These are phyloP conservation scores for Cladosporium sp. DNA, from an alignment of 2,329 filamentous ascomycete genomes.

Conservation along the genomic window DNA sequence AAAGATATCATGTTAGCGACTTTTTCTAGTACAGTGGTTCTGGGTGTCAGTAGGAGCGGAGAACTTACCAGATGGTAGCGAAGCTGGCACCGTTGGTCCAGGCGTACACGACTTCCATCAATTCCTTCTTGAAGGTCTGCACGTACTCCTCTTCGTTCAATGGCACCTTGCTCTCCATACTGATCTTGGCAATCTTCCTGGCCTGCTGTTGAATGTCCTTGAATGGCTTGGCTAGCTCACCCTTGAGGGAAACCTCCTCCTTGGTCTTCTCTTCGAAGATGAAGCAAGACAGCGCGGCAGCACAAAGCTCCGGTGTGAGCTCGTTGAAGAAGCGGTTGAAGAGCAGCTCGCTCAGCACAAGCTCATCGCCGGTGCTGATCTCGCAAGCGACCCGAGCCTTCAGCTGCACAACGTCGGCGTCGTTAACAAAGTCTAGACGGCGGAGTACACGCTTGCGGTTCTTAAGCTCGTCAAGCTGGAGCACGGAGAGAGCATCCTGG, in stretches of 20 bases:
- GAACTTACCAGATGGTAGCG: slow-evolving; percentile 85
- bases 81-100: slow-evolving; percentile 93
- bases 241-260: slow-evolving; percentile 67
- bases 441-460: slow-evolving; percentile 92
- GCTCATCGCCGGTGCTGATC: slow-evolving; percentile 93
- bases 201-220: slow-evolving; percentile 86
- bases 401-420: slow-evolving; percentile 90
- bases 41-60: not conserved
- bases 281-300: slow-evolving; percentile 85
- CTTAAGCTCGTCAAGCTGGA: slow-evolving; percentile 94
- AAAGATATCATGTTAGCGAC: not conserved
- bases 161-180: slow-evolving; percentile 87
- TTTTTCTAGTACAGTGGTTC: not conserved
- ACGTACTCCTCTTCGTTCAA: slow-evolving; percentile 96
- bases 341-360: slow-evolving; percentile 87
- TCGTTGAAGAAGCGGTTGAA: slow-evolving; percentile 99
- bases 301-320: slow-evolving; percentile 80
- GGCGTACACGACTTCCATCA: slow-evolving; percentile 93
- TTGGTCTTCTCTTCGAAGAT: slow-evolving; percentile 97
- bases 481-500: slow-evolving; percentile 76
- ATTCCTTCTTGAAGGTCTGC: slow-evolving; percentile 82
- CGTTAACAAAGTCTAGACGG: slow-evolving; percentile 92
- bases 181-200: slow-evolving; percentile 85
- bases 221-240: slow-evolving; percentile 83
- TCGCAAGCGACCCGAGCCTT: slow-evolving; percentile 98